Conservation (phyloP, 1,284 basidiomycete genomes). For the Meira miltonrushii region DNA sequence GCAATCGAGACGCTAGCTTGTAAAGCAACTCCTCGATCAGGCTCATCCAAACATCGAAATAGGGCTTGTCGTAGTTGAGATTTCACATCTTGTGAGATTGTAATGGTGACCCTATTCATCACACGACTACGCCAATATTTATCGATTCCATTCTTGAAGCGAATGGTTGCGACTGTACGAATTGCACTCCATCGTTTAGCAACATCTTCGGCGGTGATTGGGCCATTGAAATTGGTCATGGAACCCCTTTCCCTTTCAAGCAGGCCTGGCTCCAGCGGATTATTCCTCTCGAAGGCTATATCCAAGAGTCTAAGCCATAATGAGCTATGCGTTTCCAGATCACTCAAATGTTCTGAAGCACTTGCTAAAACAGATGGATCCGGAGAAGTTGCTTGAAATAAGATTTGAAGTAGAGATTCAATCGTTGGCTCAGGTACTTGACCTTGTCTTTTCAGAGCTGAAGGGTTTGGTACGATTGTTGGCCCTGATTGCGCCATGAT, state of each 20-base stretch:
- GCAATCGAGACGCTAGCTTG: slow-evolving; percentile 45
- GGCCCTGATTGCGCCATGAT: slow-evolving; percentile 5
- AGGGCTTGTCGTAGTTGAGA: slow-evolving; percentile 34
- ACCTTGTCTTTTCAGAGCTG: not conserved
- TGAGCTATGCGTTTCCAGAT: slow-evolving; percentile 32
- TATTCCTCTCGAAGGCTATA: slow-evolving; percentile 32
- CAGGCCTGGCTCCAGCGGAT: not conserved
- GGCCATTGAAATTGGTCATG: slow-evolving; percentile 3
- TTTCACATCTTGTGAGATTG: slow-evolving; percentile 38
- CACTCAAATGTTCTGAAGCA: slow-evolving; percentile 24
- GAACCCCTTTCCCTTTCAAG: not conserved
- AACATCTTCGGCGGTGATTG: not conserved
- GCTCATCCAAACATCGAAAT: slow-evolving; percentile 38
- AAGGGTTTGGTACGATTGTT: not conserved
- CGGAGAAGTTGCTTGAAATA: slow-evolving; percentile 12
- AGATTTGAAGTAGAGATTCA: slow-evolving; percentile 1
- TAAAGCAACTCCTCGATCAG: slow-evolving; percentile 32
- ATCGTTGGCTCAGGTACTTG: not conserved
- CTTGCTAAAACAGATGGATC: slow-evolving; percentile 14
- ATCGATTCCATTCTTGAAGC: slow-evolving; percentile 50
- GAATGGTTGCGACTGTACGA: slow-evolving; percentile 45
- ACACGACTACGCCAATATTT: slow-evolving; percentile 47
- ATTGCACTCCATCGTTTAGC: slow-evolving; percentile 9
- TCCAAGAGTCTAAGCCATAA: slow-evolving; percentile 41
- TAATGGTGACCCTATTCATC: slow-evolving; percentile 32